Base-by-base conservation (phyloP, 768 basidiomycete genomes). In the Brasilioporus rufonigricans region DNA sequence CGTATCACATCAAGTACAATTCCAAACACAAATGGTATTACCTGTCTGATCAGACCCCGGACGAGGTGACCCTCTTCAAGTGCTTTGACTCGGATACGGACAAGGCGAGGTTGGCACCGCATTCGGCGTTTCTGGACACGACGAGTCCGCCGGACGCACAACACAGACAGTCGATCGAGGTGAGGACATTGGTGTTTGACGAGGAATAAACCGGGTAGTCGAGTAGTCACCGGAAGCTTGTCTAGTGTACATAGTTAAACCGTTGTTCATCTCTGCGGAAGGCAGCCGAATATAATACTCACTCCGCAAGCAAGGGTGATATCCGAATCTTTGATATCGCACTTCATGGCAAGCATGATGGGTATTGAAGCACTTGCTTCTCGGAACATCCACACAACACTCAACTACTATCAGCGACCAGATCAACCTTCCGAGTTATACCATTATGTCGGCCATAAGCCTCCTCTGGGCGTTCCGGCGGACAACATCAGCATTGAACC, bases 11-110 rank as follows among this genome's bases (percentile, higher is more conserved):
- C 49, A 63, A 65, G 27, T 66, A 73, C 53, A 73, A 70, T 55
- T 68, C 70, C 1, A 50, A 47, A 0, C 73, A 75, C 59, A 54
- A 57, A 59, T 76, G 72, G 74, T 72, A 72, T 54, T 73, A 74
- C 63, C 53, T 77, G 41, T 57, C 67, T 10, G 61, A 72, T 52
- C 72, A 73, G 66, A 71, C 65, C 1, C 74, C 40, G 8, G 71
- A 74, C 12, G 76, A 76, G 60, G 68, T 73, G 40, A 62, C 62
- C 2, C 53, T 74, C 16, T 71, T 77, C 65, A 74, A 76, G 67
- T 74, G 76, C 56, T 77, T 69, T 48, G 76, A 76, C 60, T 77
- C 76, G 31, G 70, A 71, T 53, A 63, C 52, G 23, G 65, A 70
- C 49, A 65, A 67, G 59, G 73, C 75, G 24, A 57, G 64, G 21